A percentile compares a stretch with the other conserved stretches of the same genome.
phyloP scores from a whole-genome alignment of 441 rosid genomes.

The Melastoma candidum region DNA sequence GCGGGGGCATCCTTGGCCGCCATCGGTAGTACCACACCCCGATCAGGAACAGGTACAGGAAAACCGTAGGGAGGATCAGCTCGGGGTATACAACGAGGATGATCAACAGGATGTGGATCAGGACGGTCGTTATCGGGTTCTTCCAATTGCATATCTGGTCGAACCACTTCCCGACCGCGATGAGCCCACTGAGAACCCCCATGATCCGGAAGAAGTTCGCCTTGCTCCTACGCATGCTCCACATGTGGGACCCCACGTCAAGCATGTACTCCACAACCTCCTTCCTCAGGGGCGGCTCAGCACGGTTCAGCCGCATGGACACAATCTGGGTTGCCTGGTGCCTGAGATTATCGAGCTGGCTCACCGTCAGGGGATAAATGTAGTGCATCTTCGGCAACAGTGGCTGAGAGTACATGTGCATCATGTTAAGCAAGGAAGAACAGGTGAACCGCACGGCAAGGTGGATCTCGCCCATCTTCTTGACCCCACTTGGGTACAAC shows the following conservation, averaged over 20 bases:
- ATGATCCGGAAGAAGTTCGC: slow-evolving; percentile 91
- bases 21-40: slow-evolving; percentile 92
- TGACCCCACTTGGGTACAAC: slow-evolving; percentile 74
- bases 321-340: slow-evolving; percentile 91
- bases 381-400: slow-evolving; percentile 95
- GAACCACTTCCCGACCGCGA: slow-evolving; percentile 89
- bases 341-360: slow-evolving; percentile 81
- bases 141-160: slow-evolving; percentile 93
- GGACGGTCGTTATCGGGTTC: slow-evolving; percentile 80
- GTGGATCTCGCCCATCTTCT: slow-evolving; percentile 95
- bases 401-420: slow-evolving; percentile 85
- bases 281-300: slow-evolving; percentile 90
- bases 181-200: slow-evolving; percentile 66
- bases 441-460: slow-evolving; percentile 89
- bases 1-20: slow-evolving; percentile 95
- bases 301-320: slow-evolving; percentile 70
- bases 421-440: slow-evolving; percentile 86
- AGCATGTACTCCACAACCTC: slow-evolving; percentile 97
- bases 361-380: slow-evolving; percentile 76
- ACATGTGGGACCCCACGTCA: slow-evolving; percentile 96
- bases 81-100: slow-evolving; percentile 90
- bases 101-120: slow-evolving; percentile 82
- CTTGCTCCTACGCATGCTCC: slow-evolving; percentile 99
- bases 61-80: slow-evolving; percentile 80
- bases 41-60: slow-evolving; percentile 86